phyloP scores from a whole-genome alignment of 306 rosid genomes.

The Comarum palustre region DNA sequence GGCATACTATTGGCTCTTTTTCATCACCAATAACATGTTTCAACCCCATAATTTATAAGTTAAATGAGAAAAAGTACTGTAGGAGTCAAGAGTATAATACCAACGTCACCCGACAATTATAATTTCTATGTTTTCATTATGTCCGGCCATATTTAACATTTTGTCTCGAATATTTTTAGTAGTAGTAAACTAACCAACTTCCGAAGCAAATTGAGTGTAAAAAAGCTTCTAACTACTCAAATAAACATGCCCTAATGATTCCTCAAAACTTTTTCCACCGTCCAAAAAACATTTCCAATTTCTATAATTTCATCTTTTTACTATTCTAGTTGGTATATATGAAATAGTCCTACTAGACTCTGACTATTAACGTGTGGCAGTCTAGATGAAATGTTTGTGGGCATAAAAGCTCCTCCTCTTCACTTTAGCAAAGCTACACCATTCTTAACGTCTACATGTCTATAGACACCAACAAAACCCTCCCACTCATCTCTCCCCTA shows the following conservation, averaged over 20 bases:
- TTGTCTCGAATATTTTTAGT: background rate
- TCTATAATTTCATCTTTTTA: background rate
- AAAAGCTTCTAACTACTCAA: background rate
- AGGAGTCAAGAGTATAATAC: constrained; percentile 5
- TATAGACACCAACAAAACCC: constrained; percentile 10
- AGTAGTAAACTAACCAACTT: background rate
- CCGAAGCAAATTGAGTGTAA: background rate
- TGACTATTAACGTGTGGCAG: background rate
- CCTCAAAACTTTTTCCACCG: constrained; percentile 19
- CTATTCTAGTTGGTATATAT: background rate
- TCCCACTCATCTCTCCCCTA: constrained; percentile 36
- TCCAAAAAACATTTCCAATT: constrained; percentile 8
- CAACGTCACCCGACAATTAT: background rate
- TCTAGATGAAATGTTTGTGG: constrained; percentile 13
- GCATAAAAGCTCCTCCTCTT: constrained; percentile 19
- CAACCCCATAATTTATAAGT: constrained; percentile 1
- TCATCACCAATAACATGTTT: background rate
- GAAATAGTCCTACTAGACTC: background rate
- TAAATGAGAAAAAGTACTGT: background rate
- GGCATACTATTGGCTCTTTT: constrained; percentile 1
- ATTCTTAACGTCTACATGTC: background rate
- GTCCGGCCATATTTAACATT: background rate
- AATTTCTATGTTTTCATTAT: background rate
- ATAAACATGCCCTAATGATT: constrained; percentile 19
- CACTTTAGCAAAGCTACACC: background rate